Base-by-base conservation (phyloP, 176 grass and related monocot species). In the Rhipidocladum racemiflorum region DNA sequence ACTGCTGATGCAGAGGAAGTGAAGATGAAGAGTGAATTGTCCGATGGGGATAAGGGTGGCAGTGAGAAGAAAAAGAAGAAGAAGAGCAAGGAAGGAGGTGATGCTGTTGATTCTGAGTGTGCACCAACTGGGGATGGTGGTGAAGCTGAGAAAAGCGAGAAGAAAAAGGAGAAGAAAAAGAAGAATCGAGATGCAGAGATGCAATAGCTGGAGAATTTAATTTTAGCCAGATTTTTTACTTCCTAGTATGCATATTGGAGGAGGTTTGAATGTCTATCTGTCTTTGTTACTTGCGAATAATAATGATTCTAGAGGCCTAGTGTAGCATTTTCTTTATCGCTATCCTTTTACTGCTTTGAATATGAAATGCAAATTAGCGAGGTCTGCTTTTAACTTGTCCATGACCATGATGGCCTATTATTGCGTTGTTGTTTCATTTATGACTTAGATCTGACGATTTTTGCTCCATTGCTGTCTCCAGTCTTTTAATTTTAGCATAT, bases 131-230 rank as follows among this genome's bases (percentile, higher is more conserved):
- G 24, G 68, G 81, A 86, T 10, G 78, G 30, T 1, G 80, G 25
- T 2, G 79, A 81, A 51, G 78, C 46, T 67, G 84, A 83, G 84
- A 91, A 89, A 71, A 89, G 74, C 3, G 65, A 79, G 61, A 97
- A 91, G 80, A 96, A 90, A 78, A 79, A 53, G n/a, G 62, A 90
- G 40, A 92, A 94, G 70, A 97, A 91, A 88, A 97, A 95, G 74
- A 97, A 91, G 74, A 83, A 64, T 70, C 69, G 44, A 65, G 88
- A 88, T 28, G 56, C 73, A 28, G 86, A 90, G 3, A 23, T 50
- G 18, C 17, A 79, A 20, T 89, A 84, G 39, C 16, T 74, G 50
- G 59, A 75, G 50, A 21, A 7, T 51, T 3, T 54, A 54, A 54
- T 54, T 54, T 54, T 21, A 54, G 50, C 50, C 18, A 21, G 50